Conservation (phyloP, 768 basidiomycete species). For the Tricholoma sp. region DNA sequence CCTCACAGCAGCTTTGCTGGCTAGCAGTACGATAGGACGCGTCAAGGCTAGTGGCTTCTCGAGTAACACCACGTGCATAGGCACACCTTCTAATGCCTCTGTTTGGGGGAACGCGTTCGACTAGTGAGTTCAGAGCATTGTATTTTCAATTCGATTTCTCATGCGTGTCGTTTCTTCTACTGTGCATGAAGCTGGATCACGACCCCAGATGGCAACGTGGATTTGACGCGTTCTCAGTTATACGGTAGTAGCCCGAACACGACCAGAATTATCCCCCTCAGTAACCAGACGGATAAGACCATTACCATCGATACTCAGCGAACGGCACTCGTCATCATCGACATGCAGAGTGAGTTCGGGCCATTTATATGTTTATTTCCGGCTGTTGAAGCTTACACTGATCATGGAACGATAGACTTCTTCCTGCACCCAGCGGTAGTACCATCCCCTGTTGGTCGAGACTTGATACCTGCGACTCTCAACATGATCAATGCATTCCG, state of each 20-base stretch:
- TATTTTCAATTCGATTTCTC: no score
- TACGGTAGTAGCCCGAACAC: conserved; percentile 22
- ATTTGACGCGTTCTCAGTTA: conserved; percentile 47
- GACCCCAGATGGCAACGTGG: conserved; percentile 53
- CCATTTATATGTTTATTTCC: neutral
- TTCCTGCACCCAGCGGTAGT: conserved; percentile 61
- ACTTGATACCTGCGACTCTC: conserved; percentile 53
- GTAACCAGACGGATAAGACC: conserved; percentile 21
- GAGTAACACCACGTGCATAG: no score
- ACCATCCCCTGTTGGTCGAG: conserved; percentile 48
- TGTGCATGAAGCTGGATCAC: conserved; percentile 47
- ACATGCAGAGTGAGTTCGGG: conserved; percentile 64
- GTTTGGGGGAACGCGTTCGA: no score
- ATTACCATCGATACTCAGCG: conserved; percentile 44
- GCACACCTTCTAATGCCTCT: no score
- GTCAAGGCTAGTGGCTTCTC: no score
- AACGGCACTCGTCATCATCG: conserved; percentile 56
- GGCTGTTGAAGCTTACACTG: neutral
- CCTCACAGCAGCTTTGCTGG: no score
- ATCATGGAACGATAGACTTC: conserved; percentile 32
- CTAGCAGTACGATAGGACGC: no score
- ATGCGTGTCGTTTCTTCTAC: no score
- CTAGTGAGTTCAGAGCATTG: no score
- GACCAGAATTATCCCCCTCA: conserved; percentile 7
- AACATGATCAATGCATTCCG: conserved; percentile 46